Evolutionary conservation across 1,139 yeast genomes (phyloP), one percentile per base, ranked within the genome.

Genomic region (Blastobotrys indianensis): DNA sequence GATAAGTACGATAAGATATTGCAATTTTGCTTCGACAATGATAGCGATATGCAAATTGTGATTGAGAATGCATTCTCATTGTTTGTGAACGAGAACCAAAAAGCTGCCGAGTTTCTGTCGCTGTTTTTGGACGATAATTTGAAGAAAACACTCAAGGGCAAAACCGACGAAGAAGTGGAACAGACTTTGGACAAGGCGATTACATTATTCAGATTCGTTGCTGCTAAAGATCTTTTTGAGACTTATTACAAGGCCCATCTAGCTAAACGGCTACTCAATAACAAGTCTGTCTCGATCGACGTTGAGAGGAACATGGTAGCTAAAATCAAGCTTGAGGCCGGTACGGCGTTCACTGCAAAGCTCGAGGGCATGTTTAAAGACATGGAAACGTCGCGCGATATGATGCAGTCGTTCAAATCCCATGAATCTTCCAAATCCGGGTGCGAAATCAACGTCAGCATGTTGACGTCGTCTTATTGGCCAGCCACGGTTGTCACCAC

Each of bases 361-460:
- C 74, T 90, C 37, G 92, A 87, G 59, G 88, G 87, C 44, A 92
- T 92, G 98, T 80, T 88, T 57, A 77, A 59, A 55, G 97, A 92
- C 61, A 80, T 90, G 53, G 77, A 77, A 52, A 70, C 76, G 50
- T 84, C 94, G 0, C 72, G 72, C 45, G 88, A 80, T 37, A 63
- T 80, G 15, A 76, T 84, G 32, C 55, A 63, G 6, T 82, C 75
- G 17, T 84, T 52, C 48, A 48, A 51, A 35, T 28, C 41, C 2
- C 47, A 51, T 23, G 44, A 47, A 20, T 39, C 46, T 11, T 39
- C 44, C 10, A 46, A 30, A 40, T 52, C 43, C 46, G 45, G 39
- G 29, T 53, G 67, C 2, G 74, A 70, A 16, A 65, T 77, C 48
- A 75, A 72, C n/a, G 73, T 77, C 17, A 72, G 75, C 33, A 74